A percentile compares a stretch with the other conserved stretches of the same genome.
Evolutionary conservation across 2,329 filamentous ascomycete genomes (phyloP).

Genomic region (Ophiostoma pallidulum): DNA sequence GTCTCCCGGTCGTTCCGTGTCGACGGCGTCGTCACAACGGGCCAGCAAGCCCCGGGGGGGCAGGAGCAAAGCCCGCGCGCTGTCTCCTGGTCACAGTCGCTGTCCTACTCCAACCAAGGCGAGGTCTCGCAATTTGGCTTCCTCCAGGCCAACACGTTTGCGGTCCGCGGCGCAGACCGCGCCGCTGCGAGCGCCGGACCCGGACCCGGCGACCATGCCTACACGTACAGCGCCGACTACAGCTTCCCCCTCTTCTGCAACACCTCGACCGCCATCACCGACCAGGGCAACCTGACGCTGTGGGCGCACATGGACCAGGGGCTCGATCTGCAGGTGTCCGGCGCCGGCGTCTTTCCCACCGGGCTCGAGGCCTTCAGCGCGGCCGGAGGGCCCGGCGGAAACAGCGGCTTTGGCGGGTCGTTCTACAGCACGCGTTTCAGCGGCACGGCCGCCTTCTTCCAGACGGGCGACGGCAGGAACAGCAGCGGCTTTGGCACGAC

Average conservation of each 20-base stretch:
- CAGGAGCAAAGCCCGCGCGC: background rate
- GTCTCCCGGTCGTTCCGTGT: conserved; percentile 48
- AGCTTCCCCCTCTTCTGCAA: conserved; percentile 53
- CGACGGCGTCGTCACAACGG: conserved; percentile 40
- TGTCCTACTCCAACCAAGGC: conserved; percentile 45
- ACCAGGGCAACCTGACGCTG: conserved; percentile 37
- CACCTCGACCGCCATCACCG: conserved; percentile 35
- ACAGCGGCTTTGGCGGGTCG: conserved; percentile 25
- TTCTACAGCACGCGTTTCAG: conserved; percentile 43
- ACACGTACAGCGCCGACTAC: conserved; percentile 33
- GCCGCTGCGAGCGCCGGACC: conserved; percentile 9
- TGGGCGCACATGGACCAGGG: conserved; percentile 34
- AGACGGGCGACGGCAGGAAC: conserved; percentile 32
- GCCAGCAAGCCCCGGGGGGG: conserved; percentile 36
- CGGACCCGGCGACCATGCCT: background rate
- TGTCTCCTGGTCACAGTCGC: conserved; percentile 48
- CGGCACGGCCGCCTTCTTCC: conserved; percentile 48
- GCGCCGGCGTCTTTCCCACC: conserved; percentile 42
- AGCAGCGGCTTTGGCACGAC: conserved; percentile 46
- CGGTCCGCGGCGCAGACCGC: conserved; percentile 23
- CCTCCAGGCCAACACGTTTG: conserved; percentile 33
- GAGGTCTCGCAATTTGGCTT: conserved; percentile 29
- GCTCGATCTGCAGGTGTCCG: conserved; percentile 28
- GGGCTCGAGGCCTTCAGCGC: conserved; percentile 48
- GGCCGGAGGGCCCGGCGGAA: no score